phyloP scores from a whole-genome alignment of 164 flowering plant genomes.

The Paratinospora sagittata region DNA sequence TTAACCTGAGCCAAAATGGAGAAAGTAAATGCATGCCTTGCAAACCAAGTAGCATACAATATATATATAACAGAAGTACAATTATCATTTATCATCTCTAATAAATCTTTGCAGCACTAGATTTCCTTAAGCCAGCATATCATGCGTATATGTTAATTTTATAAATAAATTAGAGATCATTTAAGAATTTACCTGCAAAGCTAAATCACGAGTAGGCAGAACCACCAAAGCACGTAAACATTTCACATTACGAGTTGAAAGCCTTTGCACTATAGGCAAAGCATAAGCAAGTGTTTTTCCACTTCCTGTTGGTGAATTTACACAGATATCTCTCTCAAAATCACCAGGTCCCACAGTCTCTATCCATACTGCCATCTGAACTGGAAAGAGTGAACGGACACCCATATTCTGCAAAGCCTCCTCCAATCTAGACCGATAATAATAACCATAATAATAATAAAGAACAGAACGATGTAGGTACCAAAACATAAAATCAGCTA shows the following conservation, averaged over 20 bases:
- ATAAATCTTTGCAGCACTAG: neutral
- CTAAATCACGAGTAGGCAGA: conserved; percentile 91
- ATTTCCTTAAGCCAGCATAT: no score
- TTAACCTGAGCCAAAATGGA: conserved; percentile 51
- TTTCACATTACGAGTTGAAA: conserved; percentile 54
- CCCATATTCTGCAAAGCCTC: conserved; percentile 58
- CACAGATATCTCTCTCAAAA: conserved; percentile 77
- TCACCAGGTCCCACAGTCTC: conserved; percentile 89
- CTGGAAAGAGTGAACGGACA: conserved; percentile 65
- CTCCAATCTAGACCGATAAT: conserved; percentile 42
- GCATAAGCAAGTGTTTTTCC: conserved; percentile 93
- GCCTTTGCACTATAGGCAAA: conserved; percentile 74
- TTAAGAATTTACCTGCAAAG: conserved; percentile 56
- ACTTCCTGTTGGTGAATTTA: conserved; percentile 90
- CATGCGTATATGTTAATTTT: no score
- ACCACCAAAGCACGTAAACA: conserved; percentile 86
- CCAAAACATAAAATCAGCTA: neutral
- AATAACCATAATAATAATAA: neutral
- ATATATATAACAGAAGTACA: no score
- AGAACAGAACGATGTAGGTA: neutral
- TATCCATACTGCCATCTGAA: conserved; percentile 90
- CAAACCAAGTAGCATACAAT: no score
- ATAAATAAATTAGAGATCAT: no score
- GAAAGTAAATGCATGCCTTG: neutral
- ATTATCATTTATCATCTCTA: no score